phyloP scores from a whole-genome alignment of 176 grass and related monocot genomes.

The Rhynchospora breviuscula region DNA sequence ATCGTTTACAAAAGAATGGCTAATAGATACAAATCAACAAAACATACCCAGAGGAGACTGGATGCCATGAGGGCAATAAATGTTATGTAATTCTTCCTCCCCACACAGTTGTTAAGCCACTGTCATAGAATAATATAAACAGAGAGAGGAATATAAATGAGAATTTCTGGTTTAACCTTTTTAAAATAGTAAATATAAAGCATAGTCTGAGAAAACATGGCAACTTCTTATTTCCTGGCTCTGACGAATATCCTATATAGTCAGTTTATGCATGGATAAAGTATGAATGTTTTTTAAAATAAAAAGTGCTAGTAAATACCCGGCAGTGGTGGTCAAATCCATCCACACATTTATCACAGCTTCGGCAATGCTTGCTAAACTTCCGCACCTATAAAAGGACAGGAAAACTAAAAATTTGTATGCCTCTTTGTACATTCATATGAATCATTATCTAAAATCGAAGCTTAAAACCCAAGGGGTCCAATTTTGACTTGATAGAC shows the following conservation, averaged over 20 bases:
- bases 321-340: conserved; percentile 98
- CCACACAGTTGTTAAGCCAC: conserved; percentile 99
- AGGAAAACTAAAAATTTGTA: not conserved
- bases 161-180: conserved; percentile 10
- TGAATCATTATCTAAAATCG: not conserved
- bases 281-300: not conserved
- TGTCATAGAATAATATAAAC: conserved; percentile 26
- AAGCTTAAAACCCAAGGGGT: not conserved
- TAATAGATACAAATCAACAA: conserved; percentile 15
- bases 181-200: conserved; percentile 17
- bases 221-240: not conserved
- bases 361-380: conserved; percentile 98
- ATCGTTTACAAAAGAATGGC: not conserved
- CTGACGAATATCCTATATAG: not conserved
- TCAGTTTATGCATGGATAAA: not conserved
- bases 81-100: conserved; percentile 83
- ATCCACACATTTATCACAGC: conserved; percentile 99
- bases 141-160: conserved; percentile 18
- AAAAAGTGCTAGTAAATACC: conserved; percentile 37
- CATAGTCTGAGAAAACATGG: not conserved
- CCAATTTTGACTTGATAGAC: not conserved
- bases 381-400: conserved; percentile 59
- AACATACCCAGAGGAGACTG: conserved; percentile 83
- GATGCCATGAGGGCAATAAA: conserved; percentile 92
- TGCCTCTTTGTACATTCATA: conserved; percentile 21